Percentiles rank a stretch among this genome's conserved stretches.
Evolutionary conservation across 768 basidiomycete species (phyloP).

Genomic region (Tephrocybe sp.): DNA sequence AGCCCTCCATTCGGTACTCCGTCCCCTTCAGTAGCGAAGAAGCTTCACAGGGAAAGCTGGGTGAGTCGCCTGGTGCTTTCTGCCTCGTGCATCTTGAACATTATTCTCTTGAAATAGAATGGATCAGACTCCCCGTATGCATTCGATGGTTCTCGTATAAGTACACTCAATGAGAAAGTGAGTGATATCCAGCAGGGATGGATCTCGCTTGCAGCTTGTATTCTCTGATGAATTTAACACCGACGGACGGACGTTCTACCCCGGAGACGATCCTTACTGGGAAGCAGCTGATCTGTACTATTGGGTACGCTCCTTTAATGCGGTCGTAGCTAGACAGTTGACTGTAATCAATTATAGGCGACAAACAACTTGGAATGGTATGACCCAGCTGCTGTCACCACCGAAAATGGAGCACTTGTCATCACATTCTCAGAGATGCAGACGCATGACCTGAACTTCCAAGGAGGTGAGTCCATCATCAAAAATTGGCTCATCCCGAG

Average conservation of each 20-base stretch:
- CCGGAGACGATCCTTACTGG: constrained; percentile 85
- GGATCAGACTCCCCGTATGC: constrained; percentile 46
- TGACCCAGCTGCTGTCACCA: constrained; percentile 72
- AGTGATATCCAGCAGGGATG: constrained; percentile 50
- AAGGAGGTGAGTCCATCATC: constrained; percentile 44
- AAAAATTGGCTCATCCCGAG: constrained; percentile 7
- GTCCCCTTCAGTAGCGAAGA: constrained; percentile 31
- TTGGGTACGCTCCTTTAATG: constrained; percentile 44
- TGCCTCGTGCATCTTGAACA: background rate
- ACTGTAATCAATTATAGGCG: constrained; percentile 27
- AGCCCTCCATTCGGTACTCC: constrained; percentile 9
- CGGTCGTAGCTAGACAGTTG: background rate
- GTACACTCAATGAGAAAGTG: constrained; percentile 46
- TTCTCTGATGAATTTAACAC: constrained; percentile 83
- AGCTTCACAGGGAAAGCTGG: constrained; percentile 41
- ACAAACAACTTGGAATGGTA: constrained; percentile 87
- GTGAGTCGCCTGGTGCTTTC: constrained; percentile 18
- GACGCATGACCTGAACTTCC: constrained; percentile 64
- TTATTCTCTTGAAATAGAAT: constrained; percentile 17
- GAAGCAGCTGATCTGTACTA: constrained; percentile 78
- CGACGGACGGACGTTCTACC: constrained; percentile 74
- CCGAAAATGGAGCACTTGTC: constrained; percentile 64
- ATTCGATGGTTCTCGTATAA: constrained; percentile 36
- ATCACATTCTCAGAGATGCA: constrained; percentile 60
- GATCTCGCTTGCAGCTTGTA: constrained; percentile 53